Evolutionary conservation across 768 basidiomycete species (phyloP), one percentile per base, ranked within the genome.

Genomic region (Kwoniella heveanensis): DNA sequence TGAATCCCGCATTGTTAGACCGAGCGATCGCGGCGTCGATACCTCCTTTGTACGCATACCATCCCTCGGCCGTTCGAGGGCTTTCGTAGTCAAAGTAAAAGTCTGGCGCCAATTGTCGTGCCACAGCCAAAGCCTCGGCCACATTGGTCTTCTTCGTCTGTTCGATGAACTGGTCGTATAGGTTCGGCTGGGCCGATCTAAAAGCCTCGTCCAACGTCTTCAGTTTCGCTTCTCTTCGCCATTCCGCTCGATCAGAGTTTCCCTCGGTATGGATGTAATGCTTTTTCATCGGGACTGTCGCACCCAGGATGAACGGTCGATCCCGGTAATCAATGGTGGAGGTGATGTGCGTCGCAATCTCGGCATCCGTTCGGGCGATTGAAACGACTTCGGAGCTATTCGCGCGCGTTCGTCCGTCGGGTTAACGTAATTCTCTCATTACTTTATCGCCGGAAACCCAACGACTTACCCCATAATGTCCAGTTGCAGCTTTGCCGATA

Each of bases 281-380:
- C 47, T 83, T 74, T 27, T 76, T 78, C 27, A 65, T 30, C 44
- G 62, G 66, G 1, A 70, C 73, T 1, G 78, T 80, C 10, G 77
- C 76, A 15, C 83, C 83, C 12, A 82, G 77, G 44, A 83, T 81
- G 68, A 81, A 83, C 56, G 81, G 82, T 70, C 95, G 91, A 81
- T 97, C 94, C 29, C 84, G 83, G 51, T 85, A 79, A 75, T 96
- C 94, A 29, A 95, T 84, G 54, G 88, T 91, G 24, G 89, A 90
- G 6, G 90, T 89, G 60, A 97, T 84, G 36, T 95, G 86, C 77
- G 87, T 89, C 48, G 85, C 91, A 19, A 88, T 90, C 79, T 95
- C 91, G 22, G 92, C 88, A 77, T 97, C 94, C 0, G 93, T 94
- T 54, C 94, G 88, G 12, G 92, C 92, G 64, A 97, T 91, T 66